Conservation (phyloP, 352 stramenopile genomes). For the Phytopythium vexans region DNA sequence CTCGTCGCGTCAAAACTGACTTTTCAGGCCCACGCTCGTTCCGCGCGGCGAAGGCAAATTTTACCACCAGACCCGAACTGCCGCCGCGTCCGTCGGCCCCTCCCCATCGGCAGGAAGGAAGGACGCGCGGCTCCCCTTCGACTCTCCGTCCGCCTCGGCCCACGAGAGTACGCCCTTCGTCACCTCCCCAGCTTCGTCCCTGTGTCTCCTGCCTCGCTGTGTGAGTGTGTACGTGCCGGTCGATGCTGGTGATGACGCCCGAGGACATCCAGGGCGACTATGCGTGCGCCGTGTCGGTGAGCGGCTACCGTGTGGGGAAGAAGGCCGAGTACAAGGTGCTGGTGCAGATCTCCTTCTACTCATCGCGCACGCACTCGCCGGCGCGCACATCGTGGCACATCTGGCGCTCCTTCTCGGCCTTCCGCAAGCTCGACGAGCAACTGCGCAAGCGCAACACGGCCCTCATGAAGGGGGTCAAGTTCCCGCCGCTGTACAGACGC, state of each 20-base stretch:
- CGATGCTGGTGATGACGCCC: slow-evolving; percentile 47
- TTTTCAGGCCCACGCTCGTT: no score
- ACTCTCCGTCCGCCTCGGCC: no score
- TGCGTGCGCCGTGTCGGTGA: slow-evolving; percentile 47
- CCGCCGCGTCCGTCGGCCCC: no score
- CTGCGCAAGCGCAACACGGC: slow-evolving; percentile 65
- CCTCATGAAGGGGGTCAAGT: slow-evolving; percentile 84
- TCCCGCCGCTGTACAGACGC: slow-evolving; percentile 70
- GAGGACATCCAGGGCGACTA: slow-evolving; percentile 85
- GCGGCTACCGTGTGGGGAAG: slow-evolving; percentile 74
- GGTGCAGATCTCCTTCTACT: slow-evolving; percentile 70
- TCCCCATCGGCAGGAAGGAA: no score
- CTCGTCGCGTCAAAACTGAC: no score
- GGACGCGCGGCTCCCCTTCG: no score
- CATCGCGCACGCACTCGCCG: slow-evolving; percentile 57
- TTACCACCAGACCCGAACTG: no score
- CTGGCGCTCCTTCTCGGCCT: slow-evolving; percentile 75
- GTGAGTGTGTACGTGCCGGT: no score
- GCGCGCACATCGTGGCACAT: slow-evolving; percentile 79
- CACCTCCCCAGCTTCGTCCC: no score
- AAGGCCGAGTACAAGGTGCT: slow-evolving; percentile 84
- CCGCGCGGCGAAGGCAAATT: no score
- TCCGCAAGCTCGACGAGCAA: slow-evolving; percentile 81
- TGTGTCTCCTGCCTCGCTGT: no score
- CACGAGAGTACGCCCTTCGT: no score